Conservation (phyloP, 805 yeast species). For the Candida tammaniensis region DNA sequence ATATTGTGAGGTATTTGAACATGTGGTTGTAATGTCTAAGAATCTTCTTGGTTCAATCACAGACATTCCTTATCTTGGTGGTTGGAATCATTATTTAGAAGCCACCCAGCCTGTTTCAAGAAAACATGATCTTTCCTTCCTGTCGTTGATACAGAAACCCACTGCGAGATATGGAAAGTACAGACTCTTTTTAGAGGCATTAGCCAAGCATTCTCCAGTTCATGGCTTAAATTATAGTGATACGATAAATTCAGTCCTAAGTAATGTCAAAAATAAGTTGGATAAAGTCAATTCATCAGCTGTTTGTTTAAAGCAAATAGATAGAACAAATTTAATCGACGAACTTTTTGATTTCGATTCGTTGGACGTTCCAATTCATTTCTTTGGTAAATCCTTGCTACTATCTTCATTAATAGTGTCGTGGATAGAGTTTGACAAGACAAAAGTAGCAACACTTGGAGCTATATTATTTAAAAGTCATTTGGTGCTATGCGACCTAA, state of each 20-base stretch:
- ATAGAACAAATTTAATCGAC: conserved; percentile 2
- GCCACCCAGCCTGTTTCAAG: conserved; percentile 36
- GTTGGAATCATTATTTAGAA: conserved; percentile 38
- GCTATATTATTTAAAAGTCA: conserved; percentile 51
- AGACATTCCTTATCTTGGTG: conserved; percentile 21
- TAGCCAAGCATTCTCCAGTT: neutral
- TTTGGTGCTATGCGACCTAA: conserved; percentile 32
- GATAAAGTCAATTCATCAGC: conserved; percentile 7
- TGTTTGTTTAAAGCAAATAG: neutral
- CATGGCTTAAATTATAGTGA: neutral
- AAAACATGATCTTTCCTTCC: conserved; percentile 48
- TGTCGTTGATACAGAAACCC: conserved; percentile 54
- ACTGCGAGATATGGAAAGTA: conserved; percentile 49
- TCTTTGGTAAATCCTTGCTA: conserved; percentile 43
- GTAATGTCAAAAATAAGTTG: conserved; percentile 6
- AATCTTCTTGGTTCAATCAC: neutral
- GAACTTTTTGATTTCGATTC: conserved; percentile 7
- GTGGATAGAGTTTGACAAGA: conserved; percentile 31
- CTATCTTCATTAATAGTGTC: conserved; percentile 41
- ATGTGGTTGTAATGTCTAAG: conserved; percentile 9
- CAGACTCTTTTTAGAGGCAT: conserved; percentile 46
- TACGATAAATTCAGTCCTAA: neutral
- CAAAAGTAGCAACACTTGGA: conserved; percentile 21
- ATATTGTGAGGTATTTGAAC: conserved; percentile 12
- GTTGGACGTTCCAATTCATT: conserved; percentile 1